phyloP scores from a whole-genome alignment of 2,329 filamentous ascomycete species.

The Gliomastix tumulicola region DNA sequence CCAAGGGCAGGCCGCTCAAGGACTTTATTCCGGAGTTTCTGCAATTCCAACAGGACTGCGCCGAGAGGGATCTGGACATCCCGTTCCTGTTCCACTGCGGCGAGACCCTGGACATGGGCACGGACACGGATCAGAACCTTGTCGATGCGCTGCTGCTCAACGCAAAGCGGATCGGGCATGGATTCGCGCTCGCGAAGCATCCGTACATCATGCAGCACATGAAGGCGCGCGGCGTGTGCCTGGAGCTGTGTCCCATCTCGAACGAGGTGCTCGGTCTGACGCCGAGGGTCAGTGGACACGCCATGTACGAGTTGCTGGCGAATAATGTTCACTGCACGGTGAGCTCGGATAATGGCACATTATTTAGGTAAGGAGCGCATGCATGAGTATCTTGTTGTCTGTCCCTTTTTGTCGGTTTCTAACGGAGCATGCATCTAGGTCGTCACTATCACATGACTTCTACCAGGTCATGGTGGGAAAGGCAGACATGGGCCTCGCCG shows the following conservation, averaged over 20 bases:
- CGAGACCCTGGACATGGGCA: constrained; percentile 63
- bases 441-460: constrained; percentile 68
- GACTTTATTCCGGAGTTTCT: constrained; percentile 49
- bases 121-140: constrained; percentile 59
- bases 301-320: constrained; percentile 62
- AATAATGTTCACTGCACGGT: constrained; percentile 67
- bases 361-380: constrained; percentile 64
- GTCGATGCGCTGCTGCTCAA: constrained; percentile 60
- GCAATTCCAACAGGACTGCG: constrained; percentile 47
- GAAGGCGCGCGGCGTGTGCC: constrained; percentile 55
- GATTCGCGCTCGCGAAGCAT: constrained; percentile 62
- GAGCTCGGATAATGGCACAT: constrained; percentile 67
- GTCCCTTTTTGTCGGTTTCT: neutral
- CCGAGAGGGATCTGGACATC: constrained; percentile 41
- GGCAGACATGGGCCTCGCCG: constrained; percentile 57
- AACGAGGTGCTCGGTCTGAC: constrained; percentile 70
- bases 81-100: constrained; percentile 74
- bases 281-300: constrained; percentile 56
- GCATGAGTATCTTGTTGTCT: too few relatives aligned
- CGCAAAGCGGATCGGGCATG: constrained; percentile 66
- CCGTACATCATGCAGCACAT: constrained; percentile 60
- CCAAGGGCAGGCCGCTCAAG: constrained; percentile 50
- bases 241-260: constrained; percentile 73
- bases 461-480: constrained; percentile 70
- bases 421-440: constrained; percentile 31